Conservation (phyloP, 2,329 filamentous ascomycete genomes). For the Botryotinia calthae region DNA sequence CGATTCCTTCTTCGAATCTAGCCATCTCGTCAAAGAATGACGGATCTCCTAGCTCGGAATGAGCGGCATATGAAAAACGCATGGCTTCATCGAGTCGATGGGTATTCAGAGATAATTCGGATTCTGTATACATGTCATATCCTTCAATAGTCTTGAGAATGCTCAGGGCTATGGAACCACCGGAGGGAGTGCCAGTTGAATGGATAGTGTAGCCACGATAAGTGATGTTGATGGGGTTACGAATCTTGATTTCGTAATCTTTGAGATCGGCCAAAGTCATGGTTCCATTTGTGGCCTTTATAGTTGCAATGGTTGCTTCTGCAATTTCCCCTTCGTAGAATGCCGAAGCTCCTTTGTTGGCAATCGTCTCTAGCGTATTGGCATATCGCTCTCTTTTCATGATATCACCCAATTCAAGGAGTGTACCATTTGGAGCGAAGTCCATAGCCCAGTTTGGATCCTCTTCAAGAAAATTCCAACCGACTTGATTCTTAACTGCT, state of each 20-base stretch:
- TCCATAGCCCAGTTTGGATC: slow-evolving; percentile 65
- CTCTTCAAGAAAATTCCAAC: slow-evolving; percentile 57
- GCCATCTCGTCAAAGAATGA: slow-evolving; percentile 63
- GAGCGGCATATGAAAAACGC: slow-evolving; percentile 80
- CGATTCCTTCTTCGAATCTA: slow-evolving; percentile 64
- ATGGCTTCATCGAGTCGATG: slow-evolving; percentile 87
- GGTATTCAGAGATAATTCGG: slow-evolving; percentile 59
- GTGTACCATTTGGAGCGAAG: slow-evolving; percentile 65
- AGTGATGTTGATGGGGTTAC: slow-evolving; percentile 59
- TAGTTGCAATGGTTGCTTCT: slow-evolving; percentile 56
- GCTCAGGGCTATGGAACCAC: slow-evolving; percentile 65
- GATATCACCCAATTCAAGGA: slow-evolving; percentile 57
- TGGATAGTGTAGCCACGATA: slow-evolving; percentile 72
- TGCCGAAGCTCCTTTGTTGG: slow-evolving; percentile 54
- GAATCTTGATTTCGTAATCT: slow-evolving; percentile 63
- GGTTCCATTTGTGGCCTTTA: slow-evolving; percentile 59
- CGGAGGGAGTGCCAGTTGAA: slow-evolving; percentile 69
- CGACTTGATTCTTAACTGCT: slow-evolving; percentile 44
- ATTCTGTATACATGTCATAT: slow-evolving; percentile 49
- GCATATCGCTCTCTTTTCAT: slow-evolving; percentile 66
- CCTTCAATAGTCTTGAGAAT: slow-evolving; percentile 81
- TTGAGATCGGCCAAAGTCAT: slow-evolving; percentile 65
- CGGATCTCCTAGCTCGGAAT: slow-evolving; percentile 80
- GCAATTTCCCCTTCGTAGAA: slow-evolving; percentile 64
- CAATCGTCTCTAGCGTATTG: slow-evolving; percentile 62